Evolutionary conservation across 192 early-diverging fungal species (phyloP), one percentile per base, ranked within the genome.

Genomic region (Coemansia sp.): DNA sequence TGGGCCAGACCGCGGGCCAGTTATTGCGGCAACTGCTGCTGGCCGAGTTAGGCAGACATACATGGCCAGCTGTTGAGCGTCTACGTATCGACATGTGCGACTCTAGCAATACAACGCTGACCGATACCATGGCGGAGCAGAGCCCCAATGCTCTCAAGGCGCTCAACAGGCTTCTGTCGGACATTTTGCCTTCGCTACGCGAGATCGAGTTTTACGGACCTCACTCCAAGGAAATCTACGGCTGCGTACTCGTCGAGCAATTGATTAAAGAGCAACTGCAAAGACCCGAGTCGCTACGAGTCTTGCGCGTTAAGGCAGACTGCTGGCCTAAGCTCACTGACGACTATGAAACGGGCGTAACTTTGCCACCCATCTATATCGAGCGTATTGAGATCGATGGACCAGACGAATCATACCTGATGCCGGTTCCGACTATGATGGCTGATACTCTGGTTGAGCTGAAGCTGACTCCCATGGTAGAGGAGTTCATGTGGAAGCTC

Each of bases 201-300:
- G 47, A 68, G 2, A 64, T 74, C 20, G 34, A 34, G 10, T 69
- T 39, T 16, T n/a, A 32, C 8, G 73, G 68, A 3, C 6, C 9
- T 0, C 9, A 40, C 39, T 40, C 39, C 3, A 9, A 40, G 0
- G 1, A 0, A 3, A 10, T 40, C 3, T 40, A 40, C 12, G 24
- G 24, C 3, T 24, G 55, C 15, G 40, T 64, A 29, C 45, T 24
- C 8, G 38, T 69, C 1, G 18, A 60, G n/a, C 15, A 6, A 38
- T 39, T 74, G 62, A 62, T 74, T 0, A 49, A 34, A 32, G 67
- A 74, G 73, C 62, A 11, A 2, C 22, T 62, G 7, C 59, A 18
- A 20, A 59, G 64, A 12, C 50, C 59, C 1, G 13, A 3, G 50
- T 6, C 50, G 10, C 24, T 52, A 9, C 50, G 50, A 3, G 50